Conservation (phyloP, 1,284 basidiomycete species). For the Cutaneotrichosporon dermatis region DNA sequence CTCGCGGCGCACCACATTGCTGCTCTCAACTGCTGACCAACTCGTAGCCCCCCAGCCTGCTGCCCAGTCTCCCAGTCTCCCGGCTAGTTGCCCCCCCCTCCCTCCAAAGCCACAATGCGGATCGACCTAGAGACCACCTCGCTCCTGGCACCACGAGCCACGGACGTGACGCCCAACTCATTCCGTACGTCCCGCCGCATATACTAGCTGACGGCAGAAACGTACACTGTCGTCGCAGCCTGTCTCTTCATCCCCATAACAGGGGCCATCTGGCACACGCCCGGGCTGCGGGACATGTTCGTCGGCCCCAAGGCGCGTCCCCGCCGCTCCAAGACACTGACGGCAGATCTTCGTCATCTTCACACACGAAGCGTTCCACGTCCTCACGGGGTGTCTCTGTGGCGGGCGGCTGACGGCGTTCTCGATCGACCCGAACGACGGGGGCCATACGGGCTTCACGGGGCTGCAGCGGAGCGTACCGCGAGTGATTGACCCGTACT, state of each 20-base stretch:
- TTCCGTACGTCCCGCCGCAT: constrained; percentile 1
- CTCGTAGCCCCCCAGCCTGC: too few relatives aligned
- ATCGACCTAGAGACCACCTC: neutral
- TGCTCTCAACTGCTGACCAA: too few relatives aligned
- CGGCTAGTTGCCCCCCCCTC: too few relatives aligned
- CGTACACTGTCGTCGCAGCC: constrained; percentile 45
- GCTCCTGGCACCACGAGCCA: neutral
- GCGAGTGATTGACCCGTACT: neutral
- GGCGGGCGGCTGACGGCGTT: constrained; percentile 45
- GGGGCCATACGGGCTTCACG: constrained; percentile 44
- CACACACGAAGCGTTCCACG: constrained; percentile 45
- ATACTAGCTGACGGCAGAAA: constrained; percentile 26
- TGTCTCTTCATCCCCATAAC: constrained; percentile 43
- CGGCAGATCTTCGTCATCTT: constrained; percentile 47
- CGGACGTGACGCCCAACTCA: constrained; percentile 1
- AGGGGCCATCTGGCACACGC: constrained; percentile 46
- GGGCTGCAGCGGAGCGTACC: constrained; percentile 19
- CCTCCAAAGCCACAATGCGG: neutral
- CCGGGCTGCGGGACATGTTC: constrained; percentile 40
- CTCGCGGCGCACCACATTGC: too few relatives aligned
- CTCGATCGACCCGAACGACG: constrained; percentile 48
- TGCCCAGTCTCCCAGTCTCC: too few relatives aligned
- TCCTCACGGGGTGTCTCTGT: constrained; percentile 39
- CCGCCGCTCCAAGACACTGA: too few relatives aligned
- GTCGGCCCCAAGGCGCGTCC: constrained; percentile 38